Evolutionary conservation across 352 stramenopile species (phyloP).

Genomic region (Plasmopara halstedii): DNA sequence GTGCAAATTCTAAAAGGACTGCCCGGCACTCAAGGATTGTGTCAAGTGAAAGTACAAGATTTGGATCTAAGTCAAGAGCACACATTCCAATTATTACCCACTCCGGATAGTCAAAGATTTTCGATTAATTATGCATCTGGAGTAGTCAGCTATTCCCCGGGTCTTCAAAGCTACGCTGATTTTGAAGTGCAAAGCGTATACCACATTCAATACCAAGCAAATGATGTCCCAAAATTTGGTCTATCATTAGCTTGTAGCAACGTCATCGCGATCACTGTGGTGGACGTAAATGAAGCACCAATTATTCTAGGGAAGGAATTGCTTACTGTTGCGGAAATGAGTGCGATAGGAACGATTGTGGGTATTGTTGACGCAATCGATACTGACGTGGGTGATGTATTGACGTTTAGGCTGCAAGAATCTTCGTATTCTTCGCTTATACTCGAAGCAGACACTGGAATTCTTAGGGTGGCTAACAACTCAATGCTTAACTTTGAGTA

Average conservation of each 20-base stretch:
- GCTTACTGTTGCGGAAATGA: slow-evolving; percentile 27
- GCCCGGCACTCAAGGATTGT: slow-evolving; percentile 28
- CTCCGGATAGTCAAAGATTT: slow-evolving; percentile 17
- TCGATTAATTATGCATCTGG: slow-evolving; percentile 25
- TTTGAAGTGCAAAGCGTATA: slow-evolving; percentile 38
- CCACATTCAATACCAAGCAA: slow-evolving; percentile 39
- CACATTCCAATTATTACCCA: slow-evolving; percentile 36
- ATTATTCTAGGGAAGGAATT: slow-evolving; percentile 3
- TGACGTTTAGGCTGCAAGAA: slow-evolving; percentile 8
- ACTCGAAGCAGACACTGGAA: slow-evolving; percentile 4
- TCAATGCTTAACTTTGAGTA: slow-evolving; percentile 17
- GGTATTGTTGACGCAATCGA: slow-evolving; percentile 11
- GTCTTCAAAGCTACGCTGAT: slow-evolving; percentile 19
- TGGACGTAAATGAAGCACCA: slow-evolving; percentile 47
- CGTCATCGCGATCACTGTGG: slow-evolving; percentile 32
- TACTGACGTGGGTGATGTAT: slow-evolving; percentile 9
- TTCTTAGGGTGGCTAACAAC: slow-evolving; percentile 7
- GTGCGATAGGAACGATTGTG: slow-evolving; percentile 6
- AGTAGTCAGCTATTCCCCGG: slow-evolving; percentile 20
- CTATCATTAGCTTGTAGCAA: slow-evolving; percentile 34
- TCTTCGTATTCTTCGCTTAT: slow-evolving; percentile 3
- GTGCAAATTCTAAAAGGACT: slow-evolving; percentile 19
- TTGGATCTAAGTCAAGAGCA: slow-evolving; percentile 34
- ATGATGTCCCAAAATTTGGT: slow-evolving; percentile 29
- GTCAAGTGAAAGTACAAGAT: slow-evolving; percentile 30